Evolutionary conservation across 805 yeast species (phyloP), one percentile per base, ranked within the genome.

Genomic region (Sungouiozyma intestinalis): DNA sequence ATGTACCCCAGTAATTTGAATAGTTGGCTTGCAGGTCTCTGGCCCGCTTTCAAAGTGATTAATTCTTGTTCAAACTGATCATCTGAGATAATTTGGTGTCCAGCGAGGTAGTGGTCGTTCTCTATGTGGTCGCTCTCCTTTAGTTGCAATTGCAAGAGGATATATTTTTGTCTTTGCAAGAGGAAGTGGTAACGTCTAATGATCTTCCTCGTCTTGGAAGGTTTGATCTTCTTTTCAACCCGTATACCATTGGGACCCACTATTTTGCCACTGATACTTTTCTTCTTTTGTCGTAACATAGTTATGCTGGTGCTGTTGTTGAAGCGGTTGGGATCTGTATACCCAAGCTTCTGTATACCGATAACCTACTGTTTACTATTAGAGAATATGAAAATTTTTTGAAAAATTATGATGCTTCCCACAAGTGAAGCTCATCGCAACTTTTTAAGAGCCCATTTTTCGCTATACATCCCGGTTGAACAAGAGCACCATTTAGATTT

Each of bases 151-250:
- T 57, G 57, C 3, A 44, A 42, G 38, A 74, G 50, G 2, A 80
- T 61, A 2, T 64, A 47, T 16, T 67, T 60, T 47, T 72, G 70
- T 46, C 74, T 71, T 50, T 81, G 84, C 43, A 80, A 69, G 14
- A 88, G 65, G 2, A 76, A 72, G 59, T 87, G 97, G 49, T 76
- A 86, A 33, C 86, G 62, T 42, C 95, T 71, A 20, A 88, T 88
- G 16, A 88, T 68, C 52, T 74, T 78, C 38, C 95, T 67, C 0
- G 95, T 81, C 51, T 76, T 68, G 36, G 72, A 70, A 3, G 86
- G 94, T 59, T 81, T 85, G 42, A 80, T 68, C 6, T 67, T 68
- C 2, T 80, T 77, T 11, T 24, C 29, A 7, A 59, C 56, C 21
- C 62, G 55, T 34, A 54, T 15, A 2, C 49, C 40, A 50, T 46